Evolutionary conservation across 352 stramenopile species (phyloP), one percentile per base, ranked within the genome.

Genomic region (Elongisporangium anandrum): DNA sequence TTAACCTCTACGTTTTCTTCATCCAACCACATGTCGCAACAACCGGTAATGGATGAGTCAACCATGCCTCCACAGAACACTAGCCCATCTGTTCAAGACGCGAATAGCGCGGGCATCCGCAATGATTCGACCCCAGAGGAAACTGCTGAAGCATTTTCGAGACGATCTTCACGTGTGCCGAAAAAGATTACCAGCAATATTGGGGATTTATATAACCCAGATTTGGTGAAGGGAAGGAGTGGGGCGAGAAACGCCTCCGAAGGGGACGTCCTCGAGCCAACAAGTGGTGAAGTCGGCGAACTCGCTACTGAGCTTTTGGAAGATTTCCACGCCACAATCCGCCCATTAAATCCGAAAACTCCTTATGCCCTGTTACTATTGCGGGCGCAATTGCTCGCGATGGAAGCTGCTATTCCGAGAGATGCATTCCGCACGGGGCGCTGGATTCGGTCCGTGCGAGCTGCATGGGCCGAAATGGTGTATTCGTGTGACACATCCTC

Each of bases 151-250:
- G 63, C 55, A 29, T 29, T 51, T 13, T 72, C 68, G 5, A 79
- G 81, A 57, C 66, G 84, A 55, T 90, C 84, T 6, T 77, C 81
- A 20, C 63, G 84, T 45, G 81, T 93, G 16, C 76, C 84, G 39
- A 84, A 80, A 19, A 93, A 91, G 54, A 88, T 85, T 55, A 82
- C 79, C n/a, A 72, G 61, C 4, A 92, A 92, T 29, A 92, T 92
- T 52, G 83, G 67, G 0, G 83, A 90, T 59, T 75, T 90, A 71
- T 92, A 92, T 59, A 79, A 92, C 56, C 80, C 83, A 1, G 81
- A 90, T 12, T 66, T 87, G 19, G 64, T 67, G n/a, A 59, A 81
- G 70, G 56, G 61, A 53, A 54, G 54, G 29, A 60, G 59, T 45
- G 34, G 34, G 1, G 34, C 10, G 13, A 45, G 34, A 45, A 45